Percentiles rank a stretch among this genome's conserved stretches.
Conservation (phyloP, 2,329 filamentous ascomycete genomes). For the Colletotrichum cordylinicola region DNA sequence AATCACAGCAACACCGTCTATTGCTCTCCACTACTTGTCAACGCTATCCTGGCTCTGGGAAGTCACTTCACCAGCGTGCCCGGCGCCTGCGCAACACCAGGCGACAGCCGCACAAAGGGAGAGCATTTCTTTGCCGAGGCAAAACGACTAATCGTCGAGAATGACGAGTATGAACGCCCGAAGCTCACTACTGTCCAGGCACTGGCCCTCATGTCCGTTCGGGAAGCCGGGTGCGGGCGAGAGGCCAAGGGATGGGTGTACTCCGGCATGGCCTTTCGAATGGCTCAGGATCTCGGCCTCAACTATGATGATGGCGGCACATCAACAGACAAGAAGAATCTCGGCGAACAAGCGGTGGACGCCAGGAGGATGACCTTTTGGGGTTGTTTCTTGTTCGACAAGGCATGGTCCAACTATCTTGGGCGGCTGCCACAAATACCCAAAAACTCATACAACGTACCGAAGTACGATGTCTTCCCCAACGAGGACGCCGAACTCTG, state of each 20-base stretch:
- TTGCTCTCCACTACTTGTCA: slow-evolving; percentile 89
- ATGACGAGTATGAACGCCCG: slow-evolving; percentile 92
- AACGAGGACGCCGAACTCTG: slow-evolving; percentile 85
- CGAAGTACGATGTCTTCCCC: slow-evolving; percentile 90
- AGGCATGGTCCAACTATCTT: slow-evolving; percentile 98
- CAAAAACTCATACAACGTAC: slow-evolving; percentile 78
- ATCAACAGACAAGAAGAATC: slow-evolving; percentile 58
- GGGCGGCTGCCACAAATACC: slow-evolving; percentile 89
- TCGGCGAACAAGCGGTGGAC: slow-evolving; percentile 86
- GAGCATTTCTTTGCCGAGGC: slow-evolving; percentile 97
- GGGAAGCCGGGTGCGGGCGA: slow-evolving; percentile 91
- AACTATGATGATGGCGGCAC: slow-evolving; percentile 81
- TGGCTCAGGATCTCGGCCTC: slow-evolving; percentile 93
- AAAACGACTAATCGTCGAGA: slow-evolving; percentile 85
- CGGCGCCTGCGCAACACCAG: slow-evolving; percentile 72
- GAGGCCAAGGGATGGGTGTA: slow-evolving; percentile 99
- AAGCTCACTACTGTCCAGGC: slow-evolving; percentile 91
- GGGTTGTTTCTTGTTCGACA: slow-evolving; percentile 98
- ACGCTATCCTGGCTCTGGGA: slow-evolving; percentile 90
- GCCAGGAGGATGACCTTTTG: slow-evolving; percentile 92
- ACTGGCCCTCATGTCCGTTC: slow-evolving; percentile 91
- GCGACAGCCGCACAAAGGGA: slow-evolving; percentile 84
- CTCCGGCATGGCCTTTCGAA: slow-evolving; percentile 96
- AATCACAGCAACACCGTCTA: slow-evolving; percentile 67
- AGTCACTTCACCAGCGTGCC: slow-evolving; percentile 88